Conservation (phyloP, 139 green algal genomes). For the Closterium sp. region DNA sequence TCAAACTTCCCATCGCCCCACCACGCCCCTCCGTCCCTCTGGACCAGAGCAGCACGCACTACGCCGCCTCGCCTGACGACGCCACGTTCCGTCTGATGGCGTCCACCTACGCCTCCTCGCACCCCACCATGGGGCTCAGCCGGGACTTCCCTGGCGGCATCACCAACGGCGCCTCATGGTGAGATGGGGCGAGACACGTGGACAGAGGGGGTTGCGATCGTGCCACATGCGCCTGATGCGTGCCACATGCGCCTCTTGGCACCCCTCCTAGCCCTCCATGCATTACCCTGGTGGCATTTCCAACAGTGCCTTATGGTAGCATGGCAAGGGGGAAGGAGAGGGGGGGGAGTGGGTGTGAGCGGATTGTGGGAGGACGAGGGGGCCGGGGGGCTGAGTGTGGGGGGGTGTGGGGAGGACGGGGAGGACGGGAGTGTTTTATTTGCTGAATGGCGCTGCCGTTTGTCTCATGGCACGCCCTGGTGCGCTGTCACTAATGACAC, state of each 20-base stretch:
- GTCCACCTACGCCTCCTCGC: conserved; percentile 64
- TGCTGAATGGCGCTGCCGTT: background rate
- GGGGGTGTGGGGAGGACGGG: too few relatives aligned
- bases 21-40: too few relatives aligned
- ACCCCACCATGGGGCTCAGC: conserved; percentile 59
- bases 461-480: too few relatives aligned
- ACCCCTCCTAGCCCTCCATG: too few relatives aligned
- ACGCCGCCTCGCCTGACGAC: conserved; percentile 74
- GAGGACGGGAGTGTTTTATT: background rate
- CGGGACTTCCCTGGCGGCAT: conserved; percentile 79
- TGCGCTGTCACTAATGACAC: too few relatives aligned
- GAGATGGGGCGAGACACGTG: too few relatives aligned
- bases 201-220: too few relatives aligned
- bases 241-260: too few relatives aligned
- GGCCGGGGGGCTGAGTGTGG: background rate
- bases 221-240: too few relatives aligned
- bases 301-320: conserved; percentile 75
- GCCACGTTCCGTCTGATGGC: conserved; percentile 72
- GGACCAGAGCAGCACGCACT: conserved; percentile 51
- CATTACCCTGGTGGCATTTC: conserved; percentile 73
- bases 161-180: conserved; percentile 87
- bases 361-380: background rate
- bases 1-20: background rate
- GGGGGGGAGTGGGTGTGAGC: background rate
- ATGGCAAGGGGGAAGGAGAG: background rate